Evolutionary conservation across 805 yeast species (phyloP).

Genomic region (Wickerhamiella musiphila): DNA sequence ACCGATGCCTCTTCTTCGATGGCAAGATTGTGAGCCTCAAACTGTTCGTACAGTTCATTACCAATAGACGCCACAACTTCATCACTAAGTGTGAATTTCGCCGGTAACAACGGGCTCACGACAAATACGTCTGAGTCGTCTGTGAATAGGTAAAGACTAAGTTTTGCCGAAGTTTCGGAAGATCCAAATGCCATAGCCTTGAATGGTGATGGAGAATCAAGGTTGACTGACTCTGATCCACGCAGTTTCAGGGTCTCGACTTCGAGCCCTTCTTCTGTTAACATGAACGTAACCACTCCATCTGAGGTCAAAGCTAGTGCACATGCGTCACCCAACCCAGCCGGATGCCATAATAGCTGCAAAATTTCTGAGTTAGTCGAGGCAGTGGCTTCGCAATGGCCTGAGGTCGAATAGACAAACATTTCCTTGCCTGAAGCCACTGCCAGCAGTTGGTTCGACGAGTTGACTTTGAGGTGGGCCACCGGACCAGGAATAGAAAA

Average conservation of each 20-base stretch:
- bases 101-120: slow-evolving; percentile 49
- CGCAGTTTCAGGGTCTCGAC: slow-evolving; percentile 3
- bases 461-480: slow-evolving; percentile 23
- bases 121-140: slow-evolving; percentile 42
- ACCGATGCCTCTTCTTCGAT: too few species aligned
- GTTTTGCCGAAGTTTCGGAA: slow-evolving; percentile 24
- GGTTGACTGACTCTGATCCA: neutral
- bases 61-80: too few species aligned
- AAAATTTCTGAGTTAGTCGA: slow-evolving; percentile 15
- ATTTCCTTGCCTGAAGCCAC: slow-evolving; percentile 22
- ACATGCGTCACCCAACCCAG: slow-evolving; percentile 28
- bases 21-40: too few species aligned
- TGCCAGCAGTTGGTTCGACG: slow-evolving; percentile 28
- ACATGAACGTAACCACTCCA: slow-evolving; percentile 10
- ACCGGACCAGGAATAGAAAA: neutral
- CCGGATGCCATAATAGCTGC: slow-evolving; percentile 29
- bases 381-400: neutral
- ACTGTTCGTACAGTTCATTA: too few species aligned
- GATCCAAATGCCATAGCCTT: slow-evolving; percentile 29
- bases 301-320: slow-evolving; percentile 27
- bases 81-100: slow-evolving; percentile 25
- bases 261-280: slow-evolving; percentile 17
- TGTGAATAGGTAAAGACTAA: slow-evolving; percentile 36
- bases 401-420: slow-evolving; percentile 13
- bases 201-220: neutral